These are phyloP conservation scores for Stipa capillata DNA, from an alignment of 176 grass and related monocot genomes.

Conservation along the genomic window DNA sequence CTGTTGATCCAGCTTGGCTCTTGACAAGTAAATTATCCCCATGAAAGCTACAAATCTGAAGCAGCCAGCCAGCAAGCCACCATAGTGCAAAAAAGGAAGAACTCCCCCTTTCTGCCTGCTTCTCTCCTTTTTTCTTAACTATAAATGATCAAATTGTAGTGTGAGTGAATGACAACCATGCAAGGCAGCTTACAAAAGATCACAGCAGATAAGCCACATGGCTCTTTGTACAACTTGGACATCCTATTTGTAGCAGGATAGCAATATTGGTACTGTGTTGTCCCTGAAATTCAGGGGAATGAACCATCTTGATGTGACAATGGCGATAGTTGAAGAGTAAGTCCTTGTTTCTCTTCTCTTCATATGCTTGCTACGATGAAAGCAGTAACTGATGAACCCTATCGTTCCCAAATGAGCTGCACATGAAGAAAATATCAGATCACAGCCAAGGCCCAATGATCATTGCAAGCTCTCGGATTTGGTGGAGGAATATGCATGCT, in stretches of 20 bases:
- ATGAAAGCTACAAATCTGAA: conserved; percentile 7
- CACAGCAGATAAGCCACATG: neutral
- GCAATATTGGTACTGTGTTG: neutral
- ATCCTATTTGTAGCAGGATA: neutral
- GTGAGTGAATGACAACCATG: neutral
- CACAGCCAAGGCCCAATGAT: neutral
- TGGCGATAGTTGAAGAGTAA: neutral
- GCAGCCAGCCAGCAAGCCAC: too few relatives aligned
- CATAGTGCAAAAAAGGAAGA: neutral
- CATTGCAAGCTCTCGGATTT: neutral
- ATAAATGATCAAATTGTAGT: neutral
- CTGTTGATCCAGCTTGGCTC: conserved; percentile 9
- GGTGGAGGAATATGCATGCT: conserved; percentile 8
- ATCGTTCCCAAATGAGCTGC: neutral
- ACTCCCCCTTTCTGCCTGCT: neutral
- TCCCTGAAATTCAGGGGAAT: neutral
- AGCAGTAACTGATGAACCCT: neutral
- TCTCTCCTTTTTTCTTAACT: neutral
- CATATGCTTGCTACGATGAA: neutral
- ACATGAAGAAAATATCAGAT: neutral
- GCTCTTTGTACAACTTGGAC: neutral
- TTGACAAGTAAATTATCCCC: conserved; percentile 9
- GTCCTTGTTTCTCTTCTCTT: neutral
- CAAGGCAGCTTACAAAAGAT: conserved; percentile 1
- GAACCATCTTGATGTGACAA: neutral